phyloP scores from a whole-genome alignment of 164 flowering plant genomes.

The Litsea cubeba region DNA sequence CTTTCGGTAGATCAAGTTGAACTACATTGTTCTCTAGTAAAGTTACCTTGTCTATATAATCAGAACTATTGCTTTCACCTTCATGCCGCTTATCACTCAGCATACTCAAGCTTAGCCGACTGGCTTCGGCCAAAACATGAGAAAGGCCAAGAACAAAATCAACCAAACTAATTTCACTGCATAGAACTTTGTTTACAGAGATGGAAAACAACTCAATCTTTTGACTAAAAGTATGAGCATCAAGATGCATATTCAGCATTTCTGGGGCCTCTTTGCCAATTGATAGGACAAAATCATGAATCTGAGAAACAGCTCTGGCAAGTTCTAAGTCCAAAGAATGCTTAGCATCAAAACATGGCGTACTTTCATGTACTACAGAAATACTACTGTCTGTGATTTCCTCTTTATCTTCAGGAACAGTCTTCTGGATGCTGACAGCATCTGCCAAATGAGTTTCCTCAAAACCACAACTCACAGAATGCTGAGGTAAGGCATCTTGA shows the following conservation, averaged over 20 bases:
- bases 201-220: conserved; percentile 51
- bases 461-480: conserved; percentile 16
- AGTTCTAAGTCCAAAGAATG: conserved; percentile 29
- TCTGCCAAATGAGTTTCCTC: conserved; percentile 31
- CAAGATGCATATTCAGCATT: conserved; percentile 34
- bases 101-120: conserved; percentile 47
- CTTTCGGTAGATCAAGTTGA: conserved; percentile 37
- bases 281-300: conserved; percentile 58
- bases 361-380: conserved; percentile 21
- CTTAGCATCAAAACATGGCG: not conserved
- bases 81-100: conserved; percentile 46
- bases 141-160: conserved; percentile 70
- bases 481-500: conserved; percentile 31
- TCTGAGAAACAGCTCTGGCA: conserved; percentile 52
- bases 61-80: conserved; percentile 53
- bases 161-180: conserved; percentile 29
- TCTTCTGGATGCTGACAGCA: conserved; percentile 23
- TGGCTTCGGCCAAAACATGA: conserved; percentile 48
- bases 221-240: conserved; percentile 32
- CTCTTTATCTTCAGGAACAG: conserved; percentile 27
- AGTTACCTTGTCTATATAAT: conserved; percentile 84
- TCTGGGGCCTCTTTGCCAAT: conserved; percentile 61
- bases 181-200: conserved; percentile 38
- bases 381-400: conserved; percentile 26
- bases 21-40: conserved; percentile 61